phyloP scores from a whole-genome alignment of 2,329 filamentous ascomycete species.

The Colletotrichum somersetense region DNA sequence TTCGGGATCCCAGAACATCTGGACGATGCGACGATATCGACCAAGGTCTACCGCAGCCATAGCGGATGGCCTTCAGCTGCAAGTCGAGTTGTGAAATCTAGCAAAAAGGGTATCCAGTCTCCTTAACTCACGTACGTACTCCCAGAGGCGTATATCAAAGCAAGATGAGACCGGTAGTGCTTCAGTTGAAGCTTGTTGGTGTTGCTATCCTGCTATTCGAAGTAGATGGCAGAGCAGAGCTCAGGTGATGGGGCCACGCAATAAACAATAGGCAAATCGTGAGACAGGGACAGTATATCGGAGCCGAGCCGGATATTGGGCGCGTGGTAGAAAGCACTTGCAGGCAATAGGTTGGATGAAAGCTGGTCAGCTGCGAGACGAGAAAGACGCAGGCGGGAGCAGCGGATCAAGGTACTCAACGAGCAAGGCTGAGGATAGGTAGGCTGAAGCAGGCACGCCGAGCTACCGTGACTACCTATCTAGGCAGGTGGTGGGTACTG shows the following conservation, averaged over 20 bases:
- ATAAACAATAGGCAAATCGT: background rate
- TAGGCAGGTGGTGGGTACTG: background rate
- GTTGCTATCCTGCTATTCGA: background rate
- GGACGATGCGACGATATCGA: constrained; percentile 83
- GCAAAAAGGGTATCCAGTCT: background rate
- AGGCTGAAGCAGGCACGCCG: background rate
- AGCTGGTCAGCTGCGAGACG: constrained; percentile 4
- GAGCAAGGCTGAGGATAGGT: background rate
- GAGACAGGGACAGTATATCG: background rate
- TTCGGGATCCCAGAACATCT: constrained; percentile 93
- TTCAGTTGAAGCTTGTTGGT: background rate
- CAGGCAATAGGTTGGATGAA: background rate
- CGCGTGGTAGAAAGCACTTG: constrained; percentile 4
- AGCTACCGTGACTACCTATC: background rate
- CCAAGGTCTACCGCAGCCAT: constrained; percentile 77
- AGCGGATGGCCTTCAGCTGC: constrained; percentile 49
- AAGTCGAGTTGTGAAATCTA: background rate
- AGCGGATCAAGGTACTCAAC: background rate
- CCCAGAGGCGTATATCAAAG: background rate
- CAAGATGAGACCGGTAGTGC: background rate
- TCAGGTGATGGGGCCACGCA: no score
- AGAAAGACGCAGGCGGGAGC: background rate
- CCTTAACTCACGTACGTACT: no score
- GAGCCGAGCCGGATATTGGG: background rate
- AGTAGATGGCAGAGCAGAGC: background rate